These are phyloP conservation scores for Phytophthora parvispora DNA, from an alignment of 352 stramenopile genomes.

Conservation along the genomic window DNA sequence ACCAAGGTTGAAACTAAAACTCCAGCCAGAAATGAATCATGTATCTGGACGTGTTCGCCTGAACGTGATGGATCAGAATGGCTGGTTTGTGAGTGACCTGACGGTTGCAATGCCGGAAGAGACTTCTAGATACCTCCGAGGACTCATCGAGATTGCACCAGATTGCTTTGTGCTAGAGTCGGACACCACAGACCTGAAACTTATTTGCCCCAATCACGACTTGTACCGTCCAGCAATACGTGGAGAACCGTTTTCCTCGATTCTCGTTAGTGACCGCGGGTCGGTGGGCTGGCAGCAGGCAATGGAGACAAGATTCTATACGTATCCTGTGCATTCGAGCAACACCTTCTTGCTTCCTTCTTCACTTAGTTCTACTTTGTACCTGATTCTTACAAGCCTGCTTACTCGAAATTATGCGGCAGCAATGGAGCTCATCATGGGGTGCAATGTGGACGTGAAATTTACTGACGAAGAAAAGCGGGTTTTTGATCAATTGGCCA, in stretches of 20 bases:
- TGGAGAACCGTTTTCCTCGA: constrained; percentile 83
- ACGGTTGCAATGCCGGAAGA: constrained; percentile 44
- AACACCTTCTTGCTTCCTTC: constrained; percentile 96
- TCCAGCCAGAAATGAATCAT: constrained; percentile 77
- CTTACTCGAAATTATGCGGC: constrained; percentile 96
- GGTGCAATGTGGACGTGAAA: constrained; percentile 97
- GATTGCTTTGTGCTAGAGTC: constrained; percentile 85
- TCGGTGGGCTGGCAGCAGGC: constrained; percentile 88
- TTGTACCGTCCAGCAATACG: constrained; percentile 81
- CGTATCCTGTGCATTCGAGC: constrained; percentile 98
- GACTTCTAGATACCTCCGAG: constrained; percentile 61
- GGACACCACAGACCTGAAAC: constrained; percentile 79
- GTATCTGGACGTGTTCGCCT: constrained; percentile 60
- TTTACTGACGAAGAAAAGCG: constrained; percentile 97
- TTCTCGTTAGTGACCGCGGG: constrained; percentile 81
- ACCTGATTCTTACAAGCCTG: constrained; percentile 98
- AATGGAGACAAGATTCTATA: constrained; percentile 96
- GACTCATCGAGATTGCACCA: constrained; percentile 56
- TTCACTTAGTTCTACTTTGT: constrained; percentile 97
- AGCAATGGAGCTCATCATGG: constrained; percentile 97
- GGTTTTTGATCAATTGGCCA: constrained; percentile 97
- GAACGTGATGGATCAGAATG: constrained; percentile 84
- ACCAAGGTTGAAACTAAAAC: constrained; percentile 97
- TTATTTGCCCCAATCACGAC: constrained; percentile 88
- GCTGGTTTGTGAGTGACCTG: constrained; percentile 86